Percentiles rank a stretch among this genome's conserved stretches.
phyloP scores from a whole-genome alignment of 306 rosid genomes.

The Gleditsia sinensis region DNA sequence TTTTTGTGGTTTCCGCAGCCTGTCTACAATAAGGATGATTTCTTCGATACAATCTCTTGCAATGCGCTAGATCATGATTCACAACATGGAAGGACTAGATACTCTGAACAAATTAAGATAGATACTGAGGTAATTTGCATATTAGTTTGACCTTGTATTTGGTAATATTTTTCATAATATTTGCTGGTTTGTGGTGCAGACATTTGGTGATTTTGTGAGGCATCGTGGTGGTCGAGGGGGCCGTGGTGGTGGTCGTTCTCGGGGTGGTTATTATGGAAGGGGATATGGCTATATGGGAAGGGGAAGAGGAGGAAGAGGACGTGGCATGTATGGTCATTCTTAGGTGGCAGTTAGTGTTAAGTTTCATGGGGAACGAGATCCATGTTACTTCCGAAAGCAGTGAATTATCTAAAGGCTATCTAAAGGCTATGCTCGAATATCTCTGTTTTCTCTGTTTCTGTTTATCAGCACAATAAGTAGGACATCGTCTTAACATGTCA shows the following conservation, averaged over 20 bases:
- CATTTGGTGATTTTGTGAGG: constrained; percentile 54
- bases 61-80: constrained; percentile 38
- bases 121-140: constrained; percentile 51
- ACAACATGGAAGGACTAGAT: constrained; percentile 53
- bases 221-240: constrained; percentile 56
- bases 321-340: constrained; percentile 32
- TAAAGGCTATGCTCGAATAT: constrained; percentile 27
- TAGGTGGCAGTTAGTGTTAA: constrained; percentile 35
- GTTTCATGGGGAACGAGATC: constrained; percentile 18
- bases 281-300: constrained; percentile 54
- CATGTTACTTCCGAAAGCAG: constrained; percentile 37
- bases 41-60: constrained; percentile 55
- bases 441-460: constrained; percentile 30
- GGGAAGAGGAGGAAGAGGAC: constrained; percentile 63
- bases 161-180: neutral
- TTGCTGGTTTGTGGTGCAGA: constrained; percentile 43
- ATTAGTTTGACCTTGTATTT: constrained; percentile 10
- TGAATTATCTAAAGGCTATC: neutral
- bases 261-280: constrained; percentile 56
- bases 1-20: constrained; percentile 38
- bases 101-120: constrained; percentile 54
- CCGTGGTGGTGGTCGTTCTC: constrained; percentile 53
- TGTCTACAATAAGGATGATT: constrained; percentile 56
- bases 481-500: constrained; percentile 24
- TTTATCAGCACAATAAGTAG: constrained; percentile 35